These are phyloP conservation scores for Hypoxylon sp. DNA, from an alignment of 2,329 filamentous ascomycete species.

Conservation along the genomic window DNA sequence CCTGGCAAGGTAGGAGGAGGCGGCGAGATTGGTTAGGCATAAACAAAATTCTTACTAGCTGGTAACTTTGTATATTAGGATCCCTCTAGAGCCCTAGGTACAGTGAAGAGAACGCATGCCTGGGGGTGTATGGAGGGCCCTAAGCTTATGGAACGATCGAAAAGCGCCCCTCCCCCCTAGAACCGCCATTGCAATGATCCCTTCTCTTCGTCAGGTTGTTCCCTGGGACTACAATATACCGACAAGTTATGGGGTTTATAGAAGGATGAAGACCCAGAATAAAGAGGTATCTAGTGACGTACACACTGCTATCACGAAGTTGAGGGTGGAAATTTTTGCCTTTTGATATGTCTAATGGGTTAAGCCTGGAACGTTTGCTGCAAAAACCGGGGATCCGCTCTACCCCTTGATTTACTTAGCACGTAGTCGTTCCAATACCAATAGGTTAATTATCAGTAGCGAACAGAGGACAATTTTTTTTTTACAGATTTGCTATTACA, in stretches of 20 bases:
- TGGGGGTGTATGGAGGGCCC: background rate
- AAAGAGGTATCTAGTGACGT: background rate
- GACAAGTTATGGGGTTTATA: too few relatives aligned
- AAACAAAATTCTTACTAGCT: constrained; percentile 10
- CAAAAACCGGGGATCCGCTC: constrained; percentile 13
- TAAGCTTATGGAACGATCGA: constrained; percentile 11
- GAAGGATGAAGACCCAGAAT: background rate
- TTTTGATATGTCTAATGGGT: background rate
- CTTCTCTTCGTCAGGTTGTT: background rate
- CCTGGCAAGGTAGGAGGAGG: background rate
- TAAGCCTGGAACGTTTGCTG: background rate
- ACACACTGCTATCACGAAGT: background rate
- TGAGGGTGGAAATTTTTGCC: background rate
- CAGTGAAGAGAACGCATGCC: background rate
- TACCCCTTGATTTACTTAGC: constrained; percentile 12
- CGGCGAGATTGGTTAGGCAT: background rate
- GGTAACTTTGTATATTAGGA: background rate
- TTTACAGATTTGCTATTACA: background rate
- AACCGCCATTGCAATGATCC: background rate
- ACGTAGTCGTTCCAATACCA: background rate
- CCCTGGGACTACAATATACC: background rate
- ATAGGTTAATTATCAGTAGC: constrained; percentile 1
- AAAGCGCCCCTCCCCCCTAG: background rate
- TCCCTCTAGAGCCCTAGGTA: background rate
- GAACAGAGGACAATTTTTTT: background rate